Conservation (phyloP, 352 stramenopile genomes). For the Sclerospora graminicola region DNA sequence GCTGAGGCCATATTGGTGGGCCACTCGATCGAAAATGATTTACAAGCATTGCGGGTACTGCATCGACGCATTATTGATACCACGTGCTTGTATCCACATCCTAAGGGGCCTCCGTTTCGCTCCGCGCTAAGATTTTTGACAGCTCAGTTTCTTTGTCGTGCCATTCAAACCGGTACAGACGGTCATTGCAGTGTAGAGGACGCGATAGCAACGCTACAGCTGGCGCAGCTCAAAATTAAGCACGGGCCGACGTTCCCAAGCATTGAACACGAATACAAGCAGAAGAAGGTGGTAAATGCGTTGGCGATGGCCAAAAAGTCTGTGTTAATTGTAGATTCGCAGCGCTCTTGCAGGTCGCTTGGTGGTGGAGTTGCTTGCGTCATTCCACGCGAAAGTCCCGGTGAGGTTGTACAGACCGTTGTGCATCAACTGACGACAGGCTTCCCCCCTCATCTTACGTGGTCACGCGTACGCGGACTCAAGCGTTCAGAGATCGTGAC, state of each 20-base stretch:
- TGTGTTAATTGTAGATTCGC: conserved; percentile 63
- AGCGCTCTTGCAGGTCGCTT: conserved; percentile 48
- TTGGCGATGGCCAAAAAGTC: conserved; percentile 65
- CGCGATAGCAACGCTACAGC: conserved; percentile 60
- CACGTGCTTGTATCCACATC: conserved; percentile 69
- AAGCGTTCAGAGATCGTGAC: conserved; percentile 32
- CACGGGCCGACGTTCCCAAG: conserved; percentile 59
- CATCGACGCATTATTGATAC: conserved; percentile 80
- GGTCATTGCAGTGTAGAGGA: conserved; percentile 81
- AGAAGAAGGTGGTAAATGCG: conserved; percentile 75
- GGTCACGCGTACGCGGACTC: conserved; percentile 42
- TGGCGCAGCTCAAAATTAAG: conserved; percentile 71
- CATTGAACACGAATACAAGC: conserved; percentile 57
- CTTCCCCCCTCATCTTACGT: conserved; percentile 73
- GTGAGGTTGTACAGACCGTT: conserved; percentile 39
- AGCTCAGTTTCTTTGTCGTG: conserved; percentile 54
- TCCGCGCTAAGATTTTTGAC: conserved; percentile 66
- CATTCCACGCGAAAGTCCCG: conserved; percentile 40
- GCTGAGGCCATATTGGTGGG: conserved; percentile 76
- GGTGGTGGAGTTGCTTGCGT: conserved; percentile 48
- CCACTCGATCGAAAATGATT: conserved; percentile 84
- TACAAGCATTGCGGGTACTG: conserved; percentile 52
- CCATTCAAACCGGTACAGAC: conserved; percentile 61
- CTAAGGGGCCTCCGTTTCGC: conserved; percentile 64
- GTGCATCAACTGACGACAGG: conserved; percentile 75